phyloP scores from a whole-genome alignment of 345 rosid genomes.

The Populus alba region DNA sequence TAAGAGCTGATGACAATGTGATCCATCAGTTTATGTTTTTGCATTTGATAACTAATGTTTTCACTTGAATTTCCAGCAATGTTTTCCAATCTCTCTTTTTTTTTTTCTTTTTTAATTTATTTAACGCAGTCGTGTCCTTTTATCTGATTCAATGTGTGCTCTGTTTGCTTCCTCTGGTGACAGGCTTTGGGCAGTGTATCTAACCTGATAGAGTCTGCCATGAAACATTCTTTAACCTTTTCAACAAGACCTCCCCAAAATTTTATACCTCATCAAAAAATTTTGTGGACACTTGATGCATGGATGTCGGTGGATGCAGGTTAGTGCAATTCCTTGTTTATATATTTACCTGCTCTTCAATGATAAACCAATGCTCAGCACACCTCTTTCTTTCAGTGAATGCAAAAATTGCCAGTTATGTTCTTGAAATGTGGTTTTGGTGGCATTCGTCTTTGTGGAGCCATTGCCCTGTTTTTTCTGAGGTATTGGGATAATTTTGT shows the following conservation, averaged over 20 bases:
- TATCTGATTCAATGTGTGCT: background rate
- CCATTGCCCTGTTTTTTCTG: conserved; percentile 33
- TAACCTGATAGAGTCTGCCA: conserved; percentile 43
- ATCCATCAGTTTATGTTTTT: no score
- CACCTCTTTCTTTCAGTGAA: conserved; percentile 44
- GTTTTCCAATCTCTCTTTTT: background rate
- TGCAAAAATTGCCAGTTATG: conserved; percentile 53
- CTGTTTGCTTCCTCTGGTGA: conserved; percentile 7
- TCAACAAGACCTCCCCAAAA: conserved; percentile 77
- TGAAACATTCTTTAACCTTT: conserved; percentile 52
- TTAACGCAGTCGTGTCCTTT: background rate
- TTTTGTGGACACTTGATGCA: conserved; percentile 79
- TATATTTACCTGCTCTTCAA: conserved; percentile 5
- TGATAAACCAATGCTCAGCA: conserved; percentile 7
- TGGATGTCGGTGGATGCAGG: conserved; percentile 59
- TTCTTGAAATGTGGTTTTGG: conserved; percentile 87
- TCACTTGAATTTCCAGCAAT: no score
- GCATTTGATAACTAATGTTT: no score
- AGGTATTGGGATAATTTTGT: conserved; percentile 36
- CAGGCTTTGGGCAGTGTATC: conserved; percentile 48
- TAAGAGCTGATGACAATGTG: no score
- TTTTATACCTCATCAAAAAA: conserved; percentile 70
- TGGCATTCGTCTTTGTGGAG: conserved; percentile 92
- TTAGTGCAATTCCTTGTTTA: conserved; percentile 14
- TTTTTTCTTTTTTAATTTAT: background rate